Evolutionary conservation across 352 stramenopile genomes (phyloP), one percentile per base, ranked within the genome.

Genomic region (Pythium folliculosum): DNA sequence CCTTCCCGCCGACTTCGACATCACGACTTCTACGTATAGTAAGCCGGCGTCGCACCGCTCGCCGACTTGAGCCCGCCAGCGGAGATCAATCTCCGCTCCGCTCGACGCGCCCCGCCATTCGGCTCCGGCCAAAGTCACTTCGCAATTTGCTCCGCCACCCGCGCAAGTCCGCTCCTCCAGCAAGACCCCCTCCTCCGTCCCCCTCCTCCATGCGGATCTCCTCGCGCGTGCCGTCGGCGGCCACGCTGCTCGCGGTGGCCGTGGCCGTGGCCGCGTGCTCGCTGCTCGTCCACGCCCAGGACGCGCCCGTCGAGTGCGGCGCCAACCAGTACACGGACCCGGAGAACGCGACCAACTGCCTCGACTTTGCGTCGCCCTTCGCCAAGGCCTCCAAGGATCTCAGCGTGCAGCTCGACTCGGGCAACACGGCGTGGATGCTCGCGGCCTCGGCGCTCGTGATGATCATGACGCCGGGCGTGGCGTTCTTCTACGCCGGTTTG

Each of bases 401-500:
- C 38, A 63, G 54, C 59, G 40, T 58, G 30, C 43, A 60, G 17
- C 32, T 80, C 44, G 71, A 80, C 66, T 71, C 65, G 54, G 78
- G 78, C 66, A 78, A 81, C 71, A 86, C 77, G 14, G 75, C 78
- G 16, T 86, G 78, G 78, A 73, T 86, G 65, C 71, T 84, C 32
- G 62, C 60, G 44, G 63, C 73, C 23, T 65, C 52, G 13, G 64
- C 57, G 9, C 68, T 86, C 19, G 78, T 86, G 44, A 75, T 84
- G 70, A 71, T 86, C 50, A 86, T 86, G 78, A 78, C 73, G 9
- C 76, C 77, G 0, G 77, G 77, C 25, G 70, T 86, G 14, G 66
- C 70, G 35, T 80, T 86, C 53, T 95, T 93, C 73, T 95, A 95
- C 76, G 86, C 82, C 8, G 86, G 86, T 22, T 71, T 94, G 14